Base-by-base conservation (phyloP, 352 stramenopile species). In the Phytophthora lateralis region DNA sequence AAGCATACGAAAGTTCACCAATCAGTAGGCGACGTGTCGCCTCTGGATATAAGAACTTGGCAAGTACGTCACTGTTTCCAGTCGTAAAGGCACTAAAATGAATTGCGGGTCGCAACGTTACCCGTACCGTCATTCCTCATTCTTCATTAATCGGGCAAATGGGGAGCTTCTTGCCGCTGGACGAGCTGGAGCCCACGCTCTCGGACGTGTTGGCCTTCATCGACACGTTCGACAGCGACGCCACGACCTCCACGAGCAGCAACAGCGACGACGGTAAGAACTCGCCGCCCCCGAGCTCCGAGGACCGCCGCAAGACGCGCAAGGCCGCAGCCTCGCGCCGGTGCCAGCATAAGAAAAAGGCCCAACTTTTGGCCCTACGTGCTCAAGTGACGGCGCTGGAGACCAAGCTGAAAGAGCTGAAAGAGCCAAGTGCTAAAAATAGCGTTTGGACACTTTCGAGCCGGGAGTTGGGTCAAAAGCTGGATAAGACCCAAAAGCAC, bases 331-430 rank as follows among this genome's bases (percentile, higher is more conserved):
- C 62, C 21, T 66, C 62, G 0, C 41, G 62, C 0, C 49, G 56
- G 30, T 71, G 62, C n/a, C 62, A 71, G 18, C 62, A 71, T 18
- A 71, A 71, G 55, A 71, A 71, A 39, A 58, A 49, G 2, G 62
- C 62, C 3, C 55, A 71, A 27, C 37, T 66, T 2, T 21, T 71
- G 29, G 62, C 62, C 14, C 26, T 71, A 6, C 47, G 62, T 3
- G 62, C 62, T 0, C 62, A 71, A 39, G 50, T 51, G 8, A 29
- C 49, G n/a, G 38, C 62, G 6, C 27, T 71, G 9, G 56, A 66
- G 55, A 47, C 21, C 2, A 42, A 52, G 2, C 17, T 71, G 0
- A 10, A 48, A 8, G 55, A 66, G 38, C 30, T 71, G 27, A 27
- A 27, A 15, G 32, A 32, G 34, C 32, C 48, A 26, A 26, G 15